Conservation (phyloP, 164 flowering plant species). For the Kalanchoe fedtschenkoi region DNA sequence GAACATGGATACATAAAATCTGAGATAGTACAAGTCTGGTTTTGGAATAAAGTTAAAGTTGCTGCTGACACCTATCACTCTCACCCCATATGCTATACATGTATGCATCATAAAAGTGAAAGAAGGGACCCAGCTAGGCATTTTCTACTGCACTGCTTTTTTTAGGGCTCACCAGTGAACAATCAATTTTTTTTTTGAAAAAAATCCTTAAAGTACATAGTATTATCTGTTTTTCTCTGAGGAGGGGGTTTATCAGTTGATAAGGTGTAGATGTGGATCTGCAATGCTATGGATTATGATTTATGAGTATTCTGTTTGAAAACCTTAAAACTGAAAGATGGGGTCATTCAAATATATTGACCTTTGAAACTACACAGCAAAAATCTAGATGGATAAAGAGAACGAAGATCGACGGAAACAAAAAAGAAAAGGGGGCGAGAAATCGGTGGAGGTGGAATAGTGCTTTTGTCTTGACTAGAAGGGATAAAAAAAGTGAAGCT, state of each 20-base stretch:
- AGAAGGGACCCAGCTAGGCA: background rate
- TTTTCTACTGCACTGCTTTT: background rate
- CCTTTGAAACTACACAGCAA: too few relatives aligned
- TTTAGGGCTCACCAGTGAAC: background rate
- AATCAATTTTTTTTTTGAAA: background rate
- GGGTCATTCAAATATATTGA: too few relatives aligned
- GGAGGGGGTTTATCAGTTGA: too few relatives aligned
- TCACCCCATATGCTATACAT: background rate
- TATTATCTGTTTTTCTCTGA: too few relatives aligned
- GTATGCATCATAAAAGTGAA: background rate
- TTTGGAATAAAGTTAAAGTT: slow-evolving; percentile 6
- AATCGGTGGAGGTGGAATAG: slow-evolving; percentile 8
- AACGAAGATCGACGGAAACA: too few relatives aligned
- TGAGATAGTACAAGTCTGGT: background rate
- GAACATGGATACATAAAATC: background rate
- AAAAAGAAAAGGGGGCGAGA: too few relatives aligned
- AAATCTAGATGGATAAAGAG: too few relatives aligned
- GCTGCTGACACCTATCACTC: background rate
- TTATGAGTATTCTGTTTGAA: too few relatives aligned
- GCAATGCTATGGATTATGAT: too few relatives aligned
- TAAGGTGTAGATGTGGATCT: too few relatives aligned
- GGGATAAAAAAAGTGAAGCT: slow-evolving; percentile 7
- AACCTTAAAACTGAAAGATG: too few relatives aligned
- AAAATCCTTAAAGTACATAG: background rate
- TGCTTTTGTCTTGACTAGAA: slow-evolving; percentile 7